A percentile compares a stretch with the other conserved stretches of the same genome.
These are phyloP conservation scores for Bocquillonia castaneifolia DNA, from an alignment of 441 rosid species.

Conservation along the genomic window DNA sequence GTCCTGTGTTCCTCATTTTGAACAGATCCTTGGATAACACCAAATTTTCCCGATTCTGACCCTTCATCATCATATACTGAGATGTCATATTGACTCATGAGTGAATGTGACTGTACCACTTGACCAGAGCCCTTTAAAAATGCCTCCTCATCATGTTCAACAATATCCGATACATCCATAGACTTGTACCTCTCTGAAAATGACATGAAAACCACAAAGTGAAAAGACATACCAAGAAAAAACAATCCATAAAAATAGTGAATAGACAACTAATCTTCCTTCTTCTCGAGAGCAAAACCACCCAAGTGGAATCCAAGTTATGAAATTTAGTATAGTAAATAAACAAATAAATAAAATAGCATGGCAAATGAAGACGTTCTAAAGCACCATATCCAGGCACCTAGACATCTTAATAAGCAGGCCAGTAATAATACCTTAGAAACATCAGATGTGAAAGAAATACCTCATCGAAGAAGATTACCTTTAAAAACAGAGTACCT, in stretches of 20 bases:
- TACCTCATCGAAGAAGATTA: conserved; percentile 25
- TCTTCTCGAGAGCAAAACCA: neutral
- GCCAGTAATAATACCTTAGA: neutral
- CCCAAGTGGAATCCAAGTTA: neutral
- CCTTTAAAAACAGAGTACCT: conserved; percentile 58
- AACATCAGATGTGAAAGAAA: neutral
- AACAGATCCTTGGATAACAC: conserved; percentile 34
- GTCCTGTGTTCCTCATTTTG: conserved; percentile 38
- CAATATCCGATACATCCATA: conserved; percentile 53
- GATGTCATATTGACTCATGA: conserved; percentile 36
- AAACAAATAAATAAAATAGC: neutral
- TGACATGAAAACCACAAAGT: conserved; percentile 20
- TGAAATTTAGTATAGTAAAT: neutral
- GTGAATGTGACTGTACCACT: conserved; percentile 35
- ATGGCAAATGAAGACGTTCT: neutral
- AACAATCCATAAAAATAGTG: conserved; percentile 16
- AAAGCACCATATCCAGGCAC: neutral
- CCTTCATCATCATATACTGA: conserved; percentile 35
- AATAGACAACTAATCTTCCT: neutral
- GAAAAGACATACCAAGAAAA: conserved; percentile 16
- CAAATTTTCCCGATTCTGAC: conserved; percentile 35
- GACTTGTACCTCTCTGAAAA: conserved; percentile 59
- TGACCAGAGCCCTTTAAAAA: conserved; percentile 55
- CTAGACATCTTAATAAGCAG: conserved; percentile 11
- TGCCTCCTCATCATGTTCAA: conserved; percentile 91